phyloP scores from a whole-genome alignment of 2,329 filamentous ascomycete species.

The Neofusicoccum sp. region DNA sequence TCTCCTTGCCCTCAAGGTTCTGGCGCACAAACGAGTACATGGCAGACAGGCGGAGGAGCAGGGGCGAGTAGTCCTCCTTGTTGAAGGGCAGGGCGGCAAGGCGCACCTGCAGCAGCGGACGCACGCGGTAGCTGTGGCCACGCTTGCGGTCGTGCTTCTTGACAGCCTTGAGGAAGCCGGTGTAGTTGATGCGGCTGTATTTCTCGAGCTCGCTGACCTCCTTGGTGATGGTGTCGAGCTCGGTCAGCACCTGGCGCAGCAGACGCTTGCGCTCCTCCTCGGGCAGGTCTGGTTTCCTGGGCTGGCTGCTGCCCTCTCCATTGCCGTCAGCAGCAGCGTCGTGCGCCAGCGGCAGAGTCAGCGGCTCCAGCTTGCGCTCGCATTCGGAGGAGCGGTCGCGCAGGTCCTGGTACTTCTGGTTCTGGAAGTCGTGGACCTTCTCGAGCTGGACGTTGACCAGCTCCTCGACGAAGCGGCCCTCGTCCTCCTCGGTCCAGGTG shows the following conservation, averaged over 20 bases:
- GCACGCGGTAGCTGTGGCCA: conserved; percentile 80
- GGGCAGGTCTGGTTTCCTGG: conserved; percentile 30
- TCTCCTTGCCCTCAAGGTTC: conserved; percentile 63
- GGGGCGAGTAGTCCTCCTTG: conserved; percentile 86
- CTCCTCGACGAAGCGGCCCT: conserved; percentile 91
- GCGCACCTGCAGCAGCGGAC: conserved; percentile 87
- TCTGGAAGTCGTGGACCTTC: conserved; percentile 89
- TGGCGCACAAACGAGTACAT: conserved; percentile 96
- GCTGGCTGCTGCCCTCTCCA: conserved; percentile 21
- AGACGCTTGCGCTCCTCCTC: conserved; percentile 48
- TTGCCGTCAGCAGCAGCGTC: conserved; percentile 15
- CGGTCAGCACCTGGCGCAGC: conserved; percentile 69
- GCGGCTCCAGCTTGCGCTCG: conserved; percentile 62
- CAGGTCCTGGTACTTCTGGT: conserved; percentile 75
- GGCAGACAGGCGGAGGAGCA: conserved; percentile 83
- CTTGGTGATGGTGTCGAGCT: conserved; percentile 84
- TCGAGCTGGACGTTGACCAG: conserved; percentile 92
- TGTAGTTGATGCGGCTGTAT: conserved; percentile 95
- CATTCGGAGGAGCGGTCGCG: conserved; percentile 74
- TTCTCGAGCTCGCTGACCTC: conserved; percentile 92
- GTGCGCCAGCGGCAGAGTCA: conserved; percentile 37
- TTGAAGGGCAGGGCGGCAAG: conserved; percentile 90
- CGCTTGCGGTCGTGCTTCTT: conserved; percentile 98
- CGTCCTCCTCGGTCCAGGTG: conserved; percentile 88
- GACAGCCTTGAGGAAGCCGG: conserved; percentile 93